These are phyloP conservation scores for Mrakia blollopis DNA, from an alignment of 768 basidiomycete species.

Conservation along the genomic window DNA sequence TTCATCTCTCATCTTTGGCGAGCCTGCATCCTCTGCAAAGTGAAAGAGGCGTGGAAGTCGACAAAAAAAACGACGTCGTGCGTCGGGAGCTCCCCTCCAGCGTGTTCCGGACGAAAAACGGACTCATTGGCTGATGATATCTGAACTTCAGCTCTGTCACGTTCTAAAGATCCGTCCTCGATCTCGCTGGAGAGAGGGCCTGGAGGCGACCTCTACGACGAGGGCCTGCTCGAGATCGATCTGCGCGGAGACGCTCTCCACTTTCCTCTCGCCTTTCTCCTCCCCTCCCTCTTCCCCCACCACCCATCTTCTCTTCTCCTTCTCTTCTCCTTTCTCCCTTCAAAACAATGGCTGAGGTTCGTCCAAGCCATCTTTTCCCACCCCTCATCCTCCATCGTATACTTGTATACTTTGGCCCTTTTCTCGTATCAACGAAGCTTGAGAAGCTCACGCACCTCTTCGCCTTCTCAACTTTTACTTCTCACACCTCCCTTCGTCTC, in stretches of 20 bases:
- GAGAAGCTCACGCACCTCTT: neutral
- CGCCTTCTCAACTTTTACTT: conserved; percentile 8
- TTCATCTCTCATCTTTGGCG: no score
- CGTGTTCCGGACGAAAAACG: no score
- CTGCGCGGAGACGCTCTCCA: no score
- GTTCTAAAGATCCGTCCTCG: no score
- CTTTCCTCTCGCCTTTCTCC: neutral
- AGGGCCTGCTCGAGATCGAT: neutral
- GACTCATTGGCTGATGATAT: no score
- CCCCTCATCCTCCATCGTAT: neutral
- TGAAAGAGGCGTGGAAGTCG: no score
- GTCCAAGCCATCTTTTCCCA: neutral
- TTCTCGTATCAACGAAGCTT: neutral
- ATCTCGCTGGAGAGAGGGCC: no score
- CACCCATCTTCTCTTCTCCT: conserved; percentile 7
- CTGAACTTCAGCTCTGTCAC: no score
- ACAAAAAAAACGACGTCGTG: no score
- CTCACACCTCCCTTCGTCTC: neutral
- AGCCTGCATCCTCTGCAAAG: no score
- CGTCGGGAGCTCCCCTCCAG: no score
- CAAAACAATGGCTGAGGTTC: conserved; percentile 14
- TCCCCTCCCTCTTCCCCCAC: neutral
- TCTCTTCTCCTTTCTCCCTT: neutral
- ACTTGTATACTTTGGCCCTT: neutral
- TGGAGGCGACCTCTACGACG: no score